These are phyloP conservation scores for Chrysanthemum seticuspe DNA, from an alignment of 129 eudicot genomes.

Conservation along the genomic window DNA sequence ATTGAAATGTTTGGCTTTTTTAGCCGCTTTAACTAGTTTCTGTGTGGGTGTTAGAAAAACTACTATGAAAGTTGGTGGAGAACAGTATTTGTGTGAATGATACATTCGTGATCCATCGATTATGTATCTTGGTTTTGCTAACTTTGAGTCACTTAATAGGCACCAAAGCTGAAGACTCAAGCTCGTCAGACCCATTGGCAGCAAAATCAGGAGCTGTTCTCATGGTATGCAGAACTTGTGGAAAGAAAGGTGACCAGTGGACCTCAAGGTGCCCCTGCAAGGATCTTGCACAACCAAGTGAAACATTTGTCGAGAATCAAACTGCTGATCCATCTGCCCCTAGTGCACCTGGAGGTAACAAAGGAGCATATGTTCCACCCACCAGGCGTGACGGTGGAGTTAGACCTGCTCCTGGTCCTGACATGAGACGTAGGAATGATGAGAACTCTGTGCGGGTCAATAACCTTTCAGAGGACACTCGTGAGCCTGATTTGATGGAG, in stretches of 20 bases:
- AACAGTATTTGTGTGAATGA: too few species aligned
- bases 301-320: conserved; percentile 21
- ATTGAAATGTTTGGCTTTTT: too few species aligned
- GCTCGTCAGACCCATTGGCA: conserved; percentile 20
- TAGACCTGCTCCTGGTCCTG: conserved; percentile 16
- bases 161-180: conserved; percentile 14
- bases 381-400: conserved; percentile 23
- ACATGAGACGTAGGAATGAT: conserved; percentile 24
- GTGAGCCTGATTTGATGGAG: conserved; percentile 26
- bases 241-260: conserved; percentile 27
- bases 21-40: too few species aligned
- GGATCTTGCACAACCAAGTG: conserved; percentile 20
- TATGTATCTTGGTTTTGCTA: too few species aligned
- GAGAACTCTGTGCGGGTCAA: conserved; percentile 8
- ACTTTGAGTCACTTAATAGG: conserved; percentile 4
- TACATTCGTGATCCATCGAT: too few species aligned
- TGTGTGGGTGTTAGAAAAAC: too few species aligned
- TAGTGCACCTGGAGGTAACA: conserved; percentile 6
- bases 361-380: conserved; percentile 24
- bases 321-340: conserved; percentile 8
- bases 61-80: too few species aligned
- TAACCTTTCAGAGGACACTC: conserved; percentile 24
- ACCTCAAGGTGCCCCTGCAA: conserved; percentile 27
- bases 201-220: conserved; percentile 1
- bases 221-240: conserved; percentile 15